Percentiles rank a stretch among this genome's conserved stretches.
Conservation (phyloP, 495 filamentous ascomycete species). For the Aspergillus bridgeri region DNA sequence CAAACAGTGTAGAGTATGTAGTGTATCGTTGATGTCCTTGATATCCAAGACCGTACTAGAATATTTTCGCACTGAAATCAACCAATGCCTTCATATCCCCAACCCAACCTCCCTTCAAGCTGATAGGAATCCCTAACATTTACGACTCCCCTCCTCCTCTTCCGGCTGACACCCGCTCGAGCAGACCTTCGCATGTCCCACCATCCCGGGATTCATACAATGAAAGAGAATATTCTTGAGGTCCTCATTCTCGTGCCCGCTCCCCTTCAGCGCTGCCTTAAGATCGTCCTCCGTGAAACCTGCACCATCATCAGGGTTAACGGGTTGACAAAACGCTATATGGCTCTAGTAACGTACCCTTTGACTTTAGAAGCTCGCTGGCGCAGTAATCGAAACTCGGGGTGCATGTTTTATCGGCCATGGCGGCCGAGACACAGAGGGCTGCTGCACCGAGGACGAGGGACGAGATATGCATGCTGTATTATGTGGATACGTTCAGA, state of each 20-base stretch:
- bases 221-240: slow-evolving; percentile 34
- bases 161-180: slow-evolving; percentile 30
- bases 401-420: slow-evolving; percentile 35
- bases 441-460: slow-evolving; percentile 25
- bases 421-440: slow-evolving; percentile 19
- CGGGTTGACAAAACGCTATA: too few species aligned
- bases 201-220: slow-evolving; percentile 37
- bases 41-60: background rate
- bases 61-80: background rate
- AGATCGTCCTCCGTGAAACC: slow-evolving; percentile 37
- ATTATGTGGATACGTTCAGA: too few species aligned
- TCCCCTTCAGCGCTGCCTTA: slow-evolving; percentile 27
- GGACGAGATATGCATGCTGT: slow-evolving; percentile 25
- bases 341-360: slow-evolving; percentile 25
- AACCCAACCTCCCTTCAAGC: too few species aligned
- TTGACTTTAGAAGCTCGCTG: slow-evolving; percentile 27
- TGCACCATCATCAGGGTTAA: too few species aligned
- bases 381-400: slow-evolving; percentile 44
- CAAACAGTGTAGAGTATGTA: background rate
- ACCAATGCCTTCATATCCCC: background rate
- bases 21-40: background rate
- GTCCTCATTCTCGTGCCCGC: slow-evolving; percentile 29
- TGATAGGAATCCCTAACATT: slow-evolving; percentile 17
- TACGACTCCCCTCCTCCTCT: slow-evolving; percentile 32
- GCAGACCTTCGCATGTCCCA: slow-evolving; percentile 39